Conservation (phyloP, 2,329 filamentous ascomycete species). For the Fusarium austroafricanum region DNA sequence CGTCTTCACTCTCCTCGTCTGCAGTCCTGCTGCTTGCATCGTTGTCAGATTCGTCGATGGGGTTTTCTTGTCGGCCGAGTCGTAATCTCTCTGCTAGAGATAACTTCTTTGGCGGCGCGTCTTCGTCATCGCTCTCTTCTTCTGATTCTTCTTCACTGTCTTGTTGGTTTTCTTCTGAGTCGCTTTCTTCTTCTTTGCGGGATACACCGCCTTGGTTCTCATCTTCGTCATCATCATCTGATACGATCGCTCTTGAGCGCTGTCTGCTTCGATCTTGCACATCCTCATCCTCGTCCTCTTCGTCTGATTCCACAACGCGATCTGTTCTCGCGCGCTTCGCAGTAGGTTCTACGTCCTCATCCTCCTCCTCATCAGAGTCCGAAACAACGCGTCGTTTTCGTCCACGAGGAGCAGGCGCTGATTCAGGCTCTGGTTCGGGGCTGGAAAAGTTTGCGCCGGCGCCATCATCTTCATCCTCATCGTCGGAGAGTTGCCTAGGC, state of each 20-base stretch:
- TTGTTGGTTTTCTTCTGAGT: neutral
- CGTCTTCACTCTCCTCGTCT: conserved; percentile 34
- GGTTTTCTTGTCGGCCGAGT: conserved; percentile 35
- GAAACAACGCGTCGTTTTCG: conserved; percentile 47
- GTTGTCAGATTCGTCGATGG: conserved; percentile 24
- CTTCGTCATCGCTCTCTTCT: conserved; percentile 25
- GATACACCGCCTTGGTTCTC: conserved; percentile 30
- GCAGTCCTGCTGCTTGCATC: conserved; percentile 37
- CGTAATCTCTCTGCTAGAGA: conserved; percentile 37
- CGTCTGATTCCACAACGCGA: conserved; percentile 38
- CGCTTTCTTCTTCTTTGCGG: neutral
- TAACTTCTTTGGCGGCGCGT: conserved; percentile 14
- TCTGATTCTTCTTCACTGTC: neutral
- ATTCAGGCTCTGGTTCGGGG: conserved; percentile 43
- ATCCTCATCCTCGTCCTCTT: conserved; percentile 31
- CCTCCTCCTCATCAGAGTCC: conserved; percentile 50
- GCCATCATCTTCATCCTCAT: conserved; percentile 24
- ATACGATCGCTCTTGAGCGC: conserved; percentile 7
- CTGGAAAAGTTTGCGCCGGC: conserved; percentile 47
- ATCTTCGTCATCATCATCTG: conserved; percentile 35
- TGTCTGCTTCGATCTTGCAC: neutral
- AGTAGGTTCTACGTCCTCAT: conserved; percentile 28
- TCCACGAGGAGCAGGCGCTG: conserved; percentile 22
- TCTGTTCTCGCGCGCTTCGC: conserved; percentile 43
- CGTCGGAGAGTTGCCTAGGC: conserved; percentile 18